Evolutionary conservation across 441 rosid genomes (phyloP).

Genomic region (Euphorbia celastroides): DNA sequence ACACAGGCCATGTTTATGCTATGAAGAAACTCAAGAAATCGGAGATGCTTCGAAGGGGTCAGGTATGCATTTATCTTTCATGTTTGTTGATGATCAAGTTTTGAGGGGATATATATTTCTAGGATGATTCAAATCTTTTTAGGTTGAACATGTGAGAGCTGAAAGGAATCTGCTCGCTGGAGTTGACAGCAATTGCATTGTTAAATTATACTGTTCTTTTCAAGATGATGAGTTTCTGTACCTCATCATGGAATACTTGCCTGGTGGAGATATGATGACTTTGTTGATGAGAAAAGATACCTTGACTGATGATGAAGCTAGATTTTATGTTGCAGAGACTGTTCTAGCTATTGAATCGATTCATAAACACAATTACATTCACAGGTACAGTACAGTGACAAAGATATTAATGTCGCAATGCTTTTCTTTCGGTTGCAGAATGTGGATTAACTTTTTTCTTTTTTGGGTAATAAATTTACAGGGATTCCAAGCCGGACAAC

Average conservation of each 20-base stretch:
- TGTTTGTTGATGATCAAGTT: slow-evolving; percentile 13
- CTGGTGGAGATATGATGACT: slow-evolving; percentile 99
- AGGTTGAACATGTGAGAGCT: slow-evolving; percentile 99
- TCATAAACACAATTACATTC: slow-evolving; percentile 84
- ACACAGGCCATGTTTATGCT: slow-evolving; percentile 92
- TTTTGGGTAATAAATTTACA: slow-evolving; percentile 26
- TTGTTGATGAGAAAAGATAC: slow-evolving; percentile 95
- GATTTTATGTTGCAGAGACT: slow-evolving; percentile 93
- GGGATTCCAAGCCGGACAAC: slow-evolving; percentile 98
- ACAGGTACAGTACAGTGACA: slow-evolving; percentile 41
- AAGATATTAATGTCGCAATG: slow-evolving; percentile 5
- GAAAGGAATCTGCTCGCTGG: slow-evolving; percentile 95
- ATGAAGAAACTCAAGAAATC: slow-evolving; percentile 97
- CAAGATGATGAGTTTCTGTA: slow-evolving; percentile 97
- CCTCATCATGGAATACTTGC: slow-evolving; percentile 95
- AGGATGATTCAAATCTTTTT: slow-evolving; percentile 18
- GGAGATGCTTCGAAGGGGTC: slow-evolving; percentile 99
- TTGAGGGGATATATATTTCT: slow-evolving; percentile 16
- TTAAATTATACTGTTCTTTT: slow-evolving; percentile 89
- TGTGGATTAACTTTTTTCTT: slow-evolving; percentile 8
- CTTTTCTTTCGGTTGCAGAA: slow-evolving; percentile 12
- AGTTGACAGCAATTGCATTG: slow-evolving; percentile 96
- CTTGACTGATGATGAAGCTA: slow-evolving; percentile 81
- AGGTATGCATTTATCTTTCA: slow-evolving; percentile 37
- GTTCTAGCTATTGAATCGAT: slow-evolving; percentile 93